Percentiles rank a stretch among this genome's conserved stretches.
phyloP scores from a whole-genome alignment of 1,139 yeast species.

The Schwanniomyces etchellsii region DNA sequence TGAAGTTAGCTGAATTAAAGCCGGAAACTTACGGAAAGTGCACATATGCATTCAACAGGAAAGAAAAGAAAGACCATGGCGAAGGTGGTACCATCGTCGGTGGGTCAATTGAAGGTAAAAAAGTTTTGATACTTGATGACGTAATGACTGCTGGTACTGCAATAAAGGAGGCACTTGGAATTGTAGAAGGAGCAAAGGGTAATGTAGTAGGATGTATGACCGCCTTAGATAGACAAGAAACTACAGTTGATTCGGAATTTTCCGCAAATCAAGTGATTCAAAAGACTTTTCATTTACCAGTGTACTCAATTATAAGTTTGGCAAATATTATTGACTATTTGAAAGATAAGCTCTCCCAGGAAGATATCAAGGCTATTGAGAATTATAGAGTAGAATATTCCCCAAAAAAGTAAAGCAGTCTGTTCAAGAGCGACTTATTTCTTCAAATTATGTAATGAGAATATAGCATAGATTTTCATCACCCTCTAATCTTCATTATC shows the following conservation, averaged over 20 bases:
- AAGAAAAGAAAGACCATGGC: slow-evolving; percentile 96
- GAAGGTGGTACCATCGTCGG: slow-evolving; percentile 98
- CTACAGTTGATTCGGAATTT: slow-evolving; percentile 57
- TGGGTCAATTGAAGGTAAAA: slow-evolving; percentile 62
- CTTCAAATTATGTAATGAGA: no score
- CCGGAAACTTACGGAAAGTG: slow-evolving; percentile 64
- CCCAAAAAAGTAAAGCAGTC: slow-evolving; percentile 26
- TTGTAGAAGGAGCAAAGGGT: slow-evolving; percentile 69
- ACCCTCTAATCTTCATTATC: slow-evolving; percentile 44
- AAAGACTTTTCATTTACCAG: slow-evolving; percentile 71
- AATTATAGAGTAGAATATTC: slow-evolving; percentile 53
- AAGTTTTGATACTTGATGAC: slow-evolving; percentile 83
- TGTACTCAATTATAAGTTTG: slow-evolving; percentile 72
- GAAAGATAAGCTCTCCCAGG: slow-evolving; percentile 45
- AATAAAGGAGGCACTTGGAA: slow-evolving; percentile 84
- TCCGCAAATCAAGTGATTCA: slow-evolving; percentile 84
- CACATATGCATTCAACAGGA: slow-evolving; percentile 74
- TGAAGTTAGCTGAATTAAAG: slow-evolving; percentile 85
- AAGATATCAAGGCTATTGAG: slow-evolving; percentile 50
- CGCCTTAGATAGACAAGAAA: slow-evolving; percentile 93
- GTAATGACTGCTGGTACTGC: slow-evolving; percentile 99
- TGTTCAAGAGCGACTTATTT: no score
- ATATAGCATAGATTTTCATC: slow-evolving; percentile 4
- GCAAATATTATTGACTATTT: slow-evolving; percentile 68
- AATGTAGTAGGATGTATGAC: slow-evolving; percentile 72